These are phyloP conservation scores for Raphidocelis subcapitata DNA, from an alignment of 139 green algal genomes.

Conservation along the genomic window DNA sequence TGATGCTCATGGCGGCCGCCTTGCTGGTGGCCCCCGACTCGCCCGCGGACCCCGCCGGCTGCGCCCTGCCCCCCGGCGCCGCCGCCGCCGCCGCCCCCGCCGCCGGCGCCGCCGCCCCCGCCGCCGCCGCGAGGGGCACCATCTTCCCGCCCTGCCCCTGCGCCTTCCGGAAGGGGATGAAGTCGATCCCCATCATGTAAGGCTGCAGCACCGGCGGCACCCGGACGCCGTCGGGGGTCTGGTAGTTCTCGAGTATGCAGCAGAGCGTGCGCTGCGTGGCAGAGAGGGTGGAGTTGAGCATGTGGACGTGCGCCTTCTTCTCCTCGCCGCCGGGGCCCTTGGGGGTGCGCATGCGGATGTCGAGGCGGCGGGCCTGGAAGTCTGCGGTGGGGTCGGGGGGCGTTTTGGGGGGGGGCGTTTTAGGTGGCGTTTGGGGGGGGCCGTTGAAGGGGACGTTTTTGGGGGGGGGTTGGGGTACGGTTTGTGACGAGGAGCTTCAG, in stretches of 20 bases:
- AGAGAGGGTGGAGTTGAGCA: conserved; percentile 96
- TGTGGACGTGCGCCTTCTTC: conserved; percentile 92
- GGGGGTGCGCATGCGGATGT: conserved; percentile 70
- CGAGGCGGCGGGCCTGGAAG: conserved; percentile 76
- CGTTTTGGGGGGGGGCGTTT: too few species aligned
- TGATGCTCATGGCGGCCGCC: too few species aligned
- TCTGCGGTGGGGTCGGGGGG: background rate
- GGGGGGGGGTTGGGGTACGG: too few species aligned
- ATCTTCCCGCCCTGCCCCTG: background rate
- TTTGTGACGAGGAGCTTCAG: too few species aligned
- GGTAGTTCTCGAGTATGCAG: conserved; percentile 98
- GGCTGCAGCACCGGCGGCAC: conserved; percentile 63
- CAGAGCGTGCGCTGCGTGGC: conserved; percentile 97
- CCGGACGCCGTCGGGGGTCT: conserved; percentile 75
- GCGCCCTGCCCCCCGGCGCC: background rate
- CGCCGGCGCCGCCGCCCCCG: background rate
- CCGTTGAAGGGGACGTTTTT: too few species aligned
- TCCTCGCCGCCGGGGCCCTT: conserved; percentile 58
- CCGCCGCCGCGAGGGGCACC: too few species aligned
- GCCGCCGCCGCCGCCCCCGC: background rate
- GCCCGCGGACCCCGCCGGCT: background rate
- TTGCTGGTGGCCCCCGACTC: background rate
- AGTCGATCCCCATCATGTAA: conserved; percentile 93
- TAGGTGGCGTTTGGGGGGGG: background rate
- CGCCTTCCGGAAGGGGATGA: conserved; percentile 87